Conservation (phyloP, 1,139 yeast species). For the Candida tetrigidarum region DNA sequence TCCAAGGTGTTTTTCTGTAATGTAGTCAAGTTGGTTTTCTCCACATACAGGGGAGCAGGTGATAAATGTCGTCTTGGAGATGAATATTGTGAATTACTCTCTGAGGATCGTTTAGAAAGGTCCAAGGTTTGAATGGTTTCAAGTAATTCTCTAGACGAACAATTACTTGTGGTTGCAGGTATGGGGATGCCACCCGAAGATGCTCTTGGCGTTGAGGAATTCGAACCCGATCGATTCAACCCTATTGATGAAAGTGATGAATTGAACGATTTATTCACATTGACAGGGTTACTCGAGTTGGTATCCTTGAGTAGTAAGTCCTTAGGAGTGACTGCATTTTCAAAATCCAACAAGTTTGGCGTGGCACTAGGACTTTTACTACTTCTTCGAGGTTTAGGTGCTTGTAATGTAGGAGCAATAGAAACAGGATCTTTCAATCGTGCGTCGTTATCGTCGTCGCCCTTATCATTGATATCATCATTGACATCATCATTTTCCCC, state of each 20-base stretch:
- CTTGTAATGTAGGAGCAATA: slow-evolving; percentile 16
- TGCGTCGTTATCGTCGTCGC: too few relatives aligned
- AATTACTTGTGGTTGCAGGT: slow-evolving; percentile 15
- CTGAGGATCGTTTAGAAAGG: slow-evolving; percentile 21
- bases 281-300: background rate
- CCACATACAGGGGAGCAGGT: slow-evolving; percentile 50
- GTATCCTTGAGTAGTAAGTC: slow-evolving; percentile 33
- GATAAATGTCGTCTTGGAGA: slow-evolving; percentile 61
- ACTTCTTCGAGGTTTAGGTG: slow-evolving; percentile 40
- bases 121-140: slow-evolving; percentile 36
- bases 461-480: too few relatives aligned
- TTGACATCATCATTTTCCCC: too few relatives aligned
- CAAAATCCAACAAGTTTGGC: slow-evolving; percentile 38
- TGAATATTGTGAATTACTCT: slow-evolving; percentile 38
- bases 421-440: slow-evolving; percentile 8
- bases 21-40: slow-evolving; percentile 55
- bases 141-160: slow-evolving; percentile 29
- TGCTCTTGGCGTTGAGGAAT: slow-evolving; percentile 18
- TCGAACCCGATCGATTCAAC: slow-evolving; percentile 12
- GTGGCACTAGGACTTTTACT: slow-evolving; percentile 30
- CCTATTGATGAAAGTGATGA: slow-evolving; percentile 18
- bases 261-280: slow-evolving; percentile 15
- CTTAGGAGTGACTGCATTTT: slow-evolving; percentile 41
- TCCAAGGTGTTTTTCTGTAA: slow-evolving; percentile 49
- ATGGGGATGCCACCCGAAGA: slow-evolving; percentile 21